Percentiles rank a stretch among this genome's conserved stretches.
Evolutionary conservation across 768 basidiomycete genomes (phyloP).

Genomic region (Amyloporia xantha): DNA sequence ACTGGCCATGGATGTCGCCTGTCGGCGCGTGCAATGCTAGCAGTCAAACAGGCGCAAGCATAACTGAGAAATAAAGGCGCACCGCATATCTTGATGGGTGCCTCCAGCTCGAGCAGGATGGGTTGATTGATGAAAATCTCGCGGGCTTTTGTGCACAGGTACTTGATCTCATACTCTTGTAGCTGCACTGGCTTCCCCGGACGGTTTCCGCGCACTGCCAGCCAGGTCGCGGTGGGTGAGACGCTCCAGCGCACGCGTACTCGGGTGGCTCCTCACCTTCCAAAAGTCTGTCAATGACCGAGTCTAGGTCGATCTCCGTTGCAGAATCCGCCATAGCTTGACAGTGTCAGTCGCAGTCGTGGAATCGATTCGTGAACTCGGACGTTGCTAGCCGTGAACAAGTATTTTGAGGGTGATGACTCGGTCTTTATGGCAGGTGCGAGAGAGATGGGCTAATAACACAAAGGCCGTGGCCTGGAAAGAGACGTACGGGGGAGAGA

Average conservation of each 20-base stretch:
- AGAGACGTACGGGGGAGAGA: conserved; percentile 6
- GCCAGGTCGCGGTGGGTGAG: conserved; percentile 8
- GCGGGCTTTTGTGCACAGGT: conserved; percentile 95
- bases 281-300: conserved; percentile 95
- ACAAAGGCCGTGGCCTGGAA: conserved; percentile 4
- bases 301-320: conserved; percentile 97
- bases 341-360: conserved; percentile 16
- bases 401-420: conserved; percentile 7
- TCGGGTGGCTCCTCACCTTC: conserved; percentile 66
- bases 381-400: conserved; percentile 14
- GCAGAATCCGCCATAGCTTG: conserved; percentile 65
- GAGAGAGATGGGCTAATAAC: not conserved
- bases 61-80: conserved; percentile 25
- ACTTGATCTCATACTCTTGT: conserved; percentile 99
- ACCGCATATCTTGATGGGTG: conserved; percentile 99
- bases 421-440: conserved; percentile 4
- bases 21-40: not conserved
- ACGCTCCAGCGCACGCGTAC: conserved; percentile 12
- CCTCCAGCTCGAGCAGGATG: conserved; percentile 94
- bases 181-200: conserved; percentile 98
- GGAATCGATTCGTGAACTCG: conserved; percentile 18
- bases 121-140: conserved; percentile 99
- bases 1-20: conserved; percentile 99
- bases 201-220: conserved; percentile 90
- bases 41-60: not conserved